Conservation (phyloP, 2,329 filamentous ascomycete species). For the Aspergillus chevalieri region DNA sequence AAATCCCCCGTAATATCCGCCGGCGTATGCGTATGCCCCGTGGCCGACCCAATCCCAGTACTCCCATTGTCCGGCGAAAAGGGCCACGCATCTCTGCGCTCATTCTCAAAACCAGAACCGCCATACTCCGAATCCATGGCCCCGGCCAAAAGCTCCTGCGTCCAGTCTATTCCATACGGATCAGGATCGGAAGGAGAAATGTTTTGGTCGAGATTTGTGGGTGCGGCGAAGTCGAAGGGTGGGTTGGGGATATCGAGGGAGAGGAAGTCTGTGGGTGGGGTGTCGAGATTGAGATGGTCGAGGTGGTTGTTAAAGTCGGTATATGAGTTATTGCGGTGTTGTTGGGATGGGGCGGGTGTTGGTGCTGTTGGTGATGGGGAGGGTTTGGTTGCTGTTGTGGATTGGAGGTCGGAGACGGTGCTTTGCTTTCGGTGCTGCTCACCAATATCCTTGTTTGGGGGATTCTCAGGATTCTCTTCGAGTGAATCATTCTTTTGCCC, state of each 20-base stretch:
- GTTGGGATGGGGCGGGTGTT: neutral
- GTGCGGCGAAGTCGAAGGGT: constrained; percentile 19
- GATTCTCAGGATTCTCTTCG: neutral
- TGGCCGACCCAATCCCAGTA: constrained; percentile 6
- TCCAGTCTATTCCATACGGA: constrained; percentile 24
- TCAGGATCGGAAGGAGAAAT: constrained; percentile 11
- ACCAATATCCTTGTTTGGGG: neutral
- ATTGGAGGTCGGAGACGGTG: constrained; percentile 9
- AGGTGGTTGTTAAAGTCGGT: constrained; percentile 21
- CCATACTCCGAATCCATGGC: constrained; percentile 14
- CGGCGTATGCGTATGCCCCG: constrained; percentile 1
- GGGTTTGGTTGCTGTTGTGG: constrained; percentile 1
- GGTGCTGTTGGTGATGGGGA: neutral
- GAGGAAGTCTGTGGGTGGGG: constrained; percentile 8
- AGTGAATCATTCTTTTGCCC: neutral
- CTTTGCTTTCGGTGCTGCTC: constrained; percentile 10
- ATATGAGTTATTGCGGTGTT: constrained; percentile 1
- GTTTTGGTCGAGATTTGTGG: constrained; percentile 6
- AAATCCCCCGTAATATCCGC: constrained; percentile 31
- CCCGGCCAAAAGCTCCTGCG: constrained; percentile 21
- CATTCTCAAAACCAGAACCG: constrained; percentile 1
- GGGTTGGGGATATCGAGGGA: constrained; percentile 6
- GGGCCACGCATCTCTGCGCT: constrained; percentile 13
- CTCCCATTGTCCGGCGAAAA: constrained; percentile 15
- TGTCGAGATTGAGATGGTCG: constrained; percentile 2